These are phyloP conservation scores for Fraxinus nigra DNA, from an alignment of 305 asterid species.

Conservation along the genomic window DNA sequence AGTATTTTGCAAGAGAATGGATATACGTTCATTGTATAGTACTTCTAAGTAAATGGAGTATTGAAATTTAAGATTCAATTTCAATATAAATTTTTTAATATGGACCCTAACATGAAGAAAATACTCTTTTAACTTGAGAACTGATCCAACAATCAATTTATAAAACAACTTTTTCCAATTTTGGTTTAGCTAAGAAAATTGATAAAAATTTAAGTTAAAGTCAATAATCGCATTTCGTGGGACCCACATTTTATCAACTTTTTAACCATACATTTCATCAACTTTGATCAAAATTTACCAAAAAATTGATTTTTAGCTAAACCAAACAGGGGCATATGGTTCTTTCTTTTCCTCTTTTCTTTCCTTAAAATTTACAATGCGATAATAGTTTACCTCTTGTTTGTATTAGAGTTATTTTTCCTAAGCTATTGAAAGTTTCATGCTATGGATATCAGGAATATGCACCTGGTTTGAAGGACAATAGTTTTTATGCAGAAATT, in stretches of 20 bases:
- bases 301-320: background rate
- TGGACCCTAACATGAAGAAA: background rate
- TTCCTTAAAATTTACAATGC: background rate
- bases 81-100: background rate
- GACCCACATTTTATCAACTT: background rate
- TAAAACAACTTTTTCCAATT: background rate
- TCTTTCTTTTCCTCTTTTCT: conserved; percentile 12
- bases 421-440: background rate
- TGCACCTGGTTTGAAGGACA: background rate
- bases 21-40: background rate
- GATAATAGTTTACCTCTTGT: background rate
- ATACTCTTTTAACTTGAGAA: background rate
- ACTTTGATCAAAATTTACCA: background rate
- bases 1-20: background rate
- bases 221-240: background rate
- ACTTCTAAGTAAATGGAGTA: background rate
- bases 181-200: background rate
- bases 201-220: background rate
- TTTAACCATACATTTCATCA: background rate
- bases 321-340: background rate
- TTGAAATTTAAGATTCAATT: background rate
- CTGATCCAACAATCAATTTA: background rate
- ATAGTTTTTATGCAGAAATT: conserved; percentile 16
- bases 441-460: conserved; percentile 11
- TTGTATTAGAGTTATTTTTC: background rate